These are phyloP conservation scores for Arabidopsis thaliana DNA, from an alignment of 345 rosid species.

Conservation along the genomic window DNA sequence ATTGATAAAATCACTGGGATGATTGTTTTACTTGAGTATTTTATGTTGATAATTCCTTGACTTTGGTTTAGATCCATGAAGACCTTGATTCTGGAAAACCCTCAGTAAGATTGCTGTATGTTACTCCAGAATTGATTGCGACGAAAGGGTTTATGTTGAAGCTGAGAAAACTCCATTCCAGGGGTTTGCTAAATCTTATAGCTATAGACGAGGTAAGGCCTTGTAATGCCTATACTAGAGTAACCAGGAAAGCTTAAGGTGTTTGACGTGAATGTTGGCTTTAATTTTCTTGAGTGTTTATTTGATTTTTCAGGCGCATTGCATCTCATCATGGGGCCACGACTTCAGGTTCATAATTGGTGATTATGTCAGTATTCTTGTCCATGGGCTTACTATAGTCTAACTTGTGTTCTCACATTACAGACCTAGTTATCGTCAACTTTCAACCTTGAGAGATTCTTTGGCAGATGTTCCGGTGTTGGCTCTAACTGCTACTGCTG, in stretches of 20 bases:
- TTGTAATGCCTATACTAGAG: constrained; percentile 9
- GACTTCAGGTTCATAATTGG: constrained; percentile 80
- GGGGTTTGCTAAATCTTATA: constrained; percentile 89
- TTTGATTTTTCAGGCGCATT: constrained; percentile 78
- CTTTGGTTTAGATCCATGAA: constrained; percentile 70
- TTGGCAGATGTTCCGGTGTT: constrained; percentile 81
- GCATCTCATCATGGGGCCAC: constrained; percentile 98
- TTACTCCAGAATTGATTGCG: constrained; percentile 89
- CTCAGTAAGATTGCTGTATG: constrained; percentile 78
- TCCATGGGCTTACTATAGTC: neutral
- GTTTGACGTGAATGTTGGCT: constrained; percentile 10
- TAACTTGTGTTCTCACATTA: constrained; percentile 21
- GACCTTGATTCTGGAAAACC: constrained; percentile 94
- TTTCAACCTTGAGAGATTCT: constrained; percentile 75
- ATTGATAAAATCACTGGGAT: constrained; percentile 16
- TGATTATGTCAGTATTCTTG: constrained; percentile 19
- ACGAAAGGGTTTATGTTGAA: constrained; percentile 85
- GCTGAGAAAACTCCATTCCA: constrained; percentile 70
- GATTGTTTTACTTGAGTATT: constrained; percentile 12
- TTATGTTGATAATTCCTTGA: neutral
- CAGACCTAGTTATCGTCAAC: constrained; percentile 91
- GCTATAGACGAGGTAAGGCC: constrained; percentile 86
- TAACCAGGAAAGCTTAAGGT: constrained; percentile 23
- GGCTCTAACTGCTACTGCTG: constrained; percentile 98
- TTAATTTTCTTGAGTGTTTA: constrained; percentile 26